Evolutionary conservation across 73 alveolate genomes (phyloP).

Genomic region (Effrenium voratum): DNA sequence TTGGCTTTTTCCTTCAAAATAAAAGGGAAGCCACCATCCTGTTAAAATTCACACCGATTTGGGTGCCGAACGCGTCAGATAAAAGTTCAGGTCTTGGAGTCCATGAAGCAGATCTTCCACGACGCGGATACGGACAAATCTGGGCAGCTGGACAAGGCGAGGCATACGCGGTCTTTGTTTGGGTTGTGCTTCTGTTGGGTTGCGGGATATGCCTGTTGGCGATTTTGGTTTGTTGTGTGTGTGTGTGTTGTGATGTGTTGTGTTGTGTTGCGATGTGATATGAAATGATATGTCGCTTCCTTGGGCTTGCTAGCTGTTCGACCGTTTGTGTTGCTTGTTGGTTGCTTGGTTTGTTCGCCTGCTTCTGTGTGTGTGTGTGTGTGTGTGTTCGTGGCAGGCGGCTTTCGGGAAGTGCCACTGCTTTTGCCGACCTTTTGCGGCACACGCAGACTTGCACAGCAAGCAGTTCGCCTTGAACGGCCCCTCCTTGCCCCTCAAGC

Average conservation of each 20-base stretch:
- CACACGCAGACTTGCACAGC: background rate
- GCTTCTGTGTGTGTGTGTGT: no score
- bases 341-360: background rate
- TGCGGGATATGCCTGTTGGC: background rate
- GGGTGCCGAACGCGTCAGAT: no score
- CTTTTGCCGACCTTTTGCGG: background rate
- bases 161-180: no score
- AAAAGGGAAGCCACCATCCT: no score
- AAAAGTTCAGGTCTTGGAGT: slow-evolving; percentile 41
- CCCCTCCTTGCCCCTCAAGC: no score
- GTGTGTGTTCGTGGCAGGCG: background rate
- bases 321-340: background rate
- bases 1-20: no score
- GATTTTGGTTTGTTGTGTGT: background rate
- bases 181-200: no score
- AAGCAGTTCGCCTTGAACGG: no score
- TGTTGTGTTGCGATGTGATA: no score
- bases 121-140: slow-evolving; percentile 63
- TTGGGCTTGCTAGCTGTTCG: background rate
- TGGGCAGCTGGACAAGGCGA: slow-evolving; percentile 32
- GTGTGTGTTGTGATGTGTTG: no score
- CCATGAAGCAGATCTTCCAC: slow-evolving; percentile 76
- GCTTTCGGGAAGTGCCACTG: background rate
- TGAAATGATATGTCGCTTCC: no score
- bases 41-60: no score